phyloP scores from a whole-genome alignment of 352 stramenopile species.

The Globisporangium megalacanthum region DNA sequence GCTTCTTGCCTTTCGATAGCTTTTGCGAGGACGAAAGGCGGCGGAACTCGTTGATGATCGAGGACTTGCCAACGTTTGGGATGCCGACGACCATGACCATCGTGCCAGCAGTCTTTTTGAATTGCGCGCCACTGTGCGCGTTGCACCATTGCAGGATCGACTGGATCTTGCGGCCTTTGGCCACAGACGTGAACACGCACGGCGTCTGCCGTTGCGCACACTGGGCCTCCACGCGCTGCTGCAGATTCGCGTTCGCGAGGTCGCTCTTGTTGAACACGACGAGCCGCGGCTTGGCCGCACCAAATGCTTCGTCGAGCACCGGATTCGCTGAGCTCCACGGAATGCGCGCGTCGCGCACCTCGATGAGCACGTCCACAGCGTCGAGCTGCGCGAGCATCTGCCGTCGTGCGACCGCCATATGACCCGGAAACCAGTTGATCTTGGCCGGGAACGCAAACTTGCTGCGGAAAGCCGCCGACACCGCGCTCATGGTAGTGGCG shows the following conservation, averaged over 20 bases:
- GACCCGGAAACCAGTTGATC: constrained; percentile 87
- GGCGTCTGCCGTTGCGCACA: constrained; percentile 39
- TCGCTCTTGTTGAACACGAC: constrained; percentile 88
- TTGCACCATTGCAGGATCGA: constrained; percentile 81
- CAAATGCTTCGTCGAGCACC: constrained; percentile 69
- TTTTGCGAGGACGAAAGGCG: constrained; percentile 65
- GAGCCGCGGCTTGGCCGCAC: constrained; percentile 70
- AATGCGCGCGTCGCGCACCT: constrained; percentile 80
- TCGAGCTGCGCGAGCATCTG: constrained; percentile 83
- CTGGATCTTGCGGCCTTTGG: constrained; percentile 67
- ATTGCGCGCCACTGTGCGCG: constrained; percentile 64
- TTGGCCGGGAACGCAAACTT: constrained; percentile 75
- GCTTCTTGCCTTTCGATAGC: constrained; percentile 76
- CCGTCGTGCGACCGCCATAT: constrained; percentile 76
- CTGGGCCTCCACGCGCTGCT: constrained; percentile 62
- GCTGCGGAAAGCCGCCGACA: constrained; percentile 36
- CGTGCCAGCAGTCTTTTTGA: constrained; percentile 78
- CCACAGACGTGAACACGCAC: constrained; percentile 79
- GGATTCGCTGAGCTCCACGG: constrained; percentile 82
- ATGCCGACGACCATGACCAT: constrained; percentile 89
- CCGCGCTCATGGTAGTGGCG: constrained; percentile 32
- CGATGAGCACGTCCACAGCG: constrained; percentile 74
- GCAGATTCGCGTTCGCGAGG: constrained; percentile 81
- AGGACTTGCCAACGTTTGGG: constrained; percentile 89
- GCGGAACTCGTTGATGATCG: constrained; percentile 86